Base-by-base conservation (phyloP, 768 basidiomycete species). In the Serendipita sp. region DNA sequence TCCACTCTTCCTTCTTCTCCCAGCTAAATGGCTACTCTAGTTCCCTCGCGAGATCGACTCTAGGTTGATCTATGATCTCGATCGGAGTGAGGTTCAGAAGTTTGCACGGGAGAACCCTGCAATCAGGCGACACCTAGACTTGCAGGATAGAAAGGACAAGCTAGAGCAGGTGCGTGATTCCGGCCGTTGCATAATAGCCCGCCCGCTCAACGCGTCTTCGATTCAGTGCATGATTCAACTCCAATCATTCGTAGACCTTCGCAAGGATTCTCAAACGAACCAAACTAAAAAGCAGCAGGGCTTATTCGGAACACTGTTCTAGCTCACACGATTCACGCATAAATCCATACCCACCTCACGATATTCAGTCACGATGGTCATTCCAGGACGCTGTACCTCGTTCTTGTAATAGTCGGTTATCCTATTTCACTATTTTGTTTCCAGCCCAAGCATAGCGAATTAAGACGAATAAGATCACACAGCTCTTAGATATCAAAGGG, bases 1-100 rank as follows among this genome's bases (percentile, higher is more conserved):
- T 28, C 44, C 11, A 14, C 16, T 44, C 17, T 26, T 24, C 41
- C 64, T 7, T 61, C 33, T 26, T 64, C 20, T 34, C 31, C 43
- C n/a, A 9, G 11, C 20, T 34, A 45, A 22, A 1, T 16, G 42
- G 26, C n/a, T 1, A 63, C 3, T n/a, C n/a, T 65, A 96, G 89
- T 97, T 99, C 77, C 95, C 96, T 65, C 84, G 95, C 33, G 95
- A 97, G 74, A 97, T 99, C 63, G 95, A 98, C 72, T 89, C 90
- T 22, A 81, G 93, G 26, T 74, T 99, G 58, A 79, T 95, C 30
- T 96, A 97, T 68, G 89, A 95, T 71, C 79, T 97, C n/a, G 87
- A 96, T 71, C 84, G 91, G 0, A 81, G 79, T 53, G 92, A 97
- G 71, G 92, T 97, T 43, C 75, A 86, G 33, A 82, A 84, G 64